phyloP scores from a whole-genome alignment of 106 monocot genomes.

The Dioscorea zingiberensis region DNA sequence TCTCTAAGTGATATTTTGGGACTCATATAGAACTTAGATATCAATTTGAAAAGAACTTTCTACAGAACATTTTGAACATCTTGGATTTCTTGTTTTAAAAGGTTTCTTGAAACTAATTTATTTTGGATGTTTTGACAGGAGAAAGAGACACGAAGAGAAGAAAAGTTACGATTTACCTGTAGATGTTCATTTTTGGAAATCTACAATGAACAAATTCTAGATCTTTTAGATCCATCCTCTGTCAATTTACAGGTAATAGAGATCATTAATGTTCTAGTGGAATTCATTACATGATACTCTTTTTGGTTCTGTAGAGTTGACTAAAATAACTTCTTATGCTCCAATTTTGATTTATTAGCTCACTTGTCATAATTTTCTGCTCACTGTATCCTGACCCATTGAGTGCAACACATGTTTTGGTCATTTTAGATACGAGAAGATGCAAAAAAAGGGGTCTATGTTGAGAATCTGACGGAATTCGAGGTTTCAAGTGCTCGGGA shows the following conservation, averaged over 20 bases:
- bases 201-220: constrained; percentile 94
- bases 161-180: constrained; percentile 81
- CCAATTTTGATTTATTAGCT: neutral
- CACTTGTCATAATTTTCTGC: neutral
- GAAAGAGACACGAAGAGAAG: constrained; percentile 67
- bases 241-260: constrained; percentile 72
- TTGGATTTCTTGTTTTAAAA: no score
- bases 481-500: constrained; percentile 88
- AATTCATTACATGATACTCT: no score
- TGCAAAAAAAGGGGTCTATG: constrained; percentile 83
- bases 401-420: neutral
- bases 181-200: constrained; percentile 98
- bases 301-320: no score
- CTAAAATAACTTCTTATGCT: no score
- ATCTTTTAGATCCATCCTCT: constrained; percentile 78
- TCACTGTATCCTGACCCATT: no score
- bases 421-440: constrained; percentile 82
- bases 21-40: no score
- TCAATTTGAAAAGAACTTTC: no score
- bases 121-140: constrained; percentile 43
- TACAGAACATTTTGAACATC: no score
- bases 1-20: no score
- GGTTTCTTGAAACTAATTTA: no score
- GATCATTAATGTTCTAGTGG: no score
- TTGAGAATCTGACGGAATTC: constrained; percentile 79